Evolutionary conservation across 164 flowering plant genomes (phyloP), one percentile per base, ranked within the genome.

Genomic region (Vitis rupestris): DNA sequence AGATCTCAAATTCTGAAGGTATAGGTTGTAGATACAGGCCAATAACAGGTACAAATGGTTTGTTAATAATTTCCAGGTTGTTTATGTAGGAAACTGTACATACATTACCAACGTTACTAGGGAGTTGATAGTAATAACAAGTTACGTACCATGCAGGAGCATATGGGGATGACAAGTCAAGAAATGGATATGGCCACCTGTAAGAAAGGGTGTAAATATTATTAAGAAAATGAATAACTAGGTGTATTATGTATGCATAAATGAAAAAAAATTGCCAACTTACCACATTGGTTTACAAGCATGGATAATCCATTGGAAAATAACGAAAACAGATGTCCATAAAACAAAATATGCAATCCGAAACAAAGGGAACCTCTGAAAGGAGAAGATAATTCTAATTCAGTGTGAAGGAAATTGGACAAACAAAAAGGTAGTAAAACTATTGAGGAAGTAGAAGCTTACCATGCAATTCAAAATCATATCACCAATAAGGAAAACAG

Each of bases 181-280:
- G 83, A 73, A 87, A 85, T 65, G 87, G 84, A 71, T 87, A 87
- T 16, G 90, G 90, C 90, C 90, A 86, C 88, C 90, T 86, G 80
- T 16, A 17, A 61, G 14, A 60, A 68, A 70, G 30, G 10, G 13
- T 50, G 8, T 11, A 54, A 57, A 48, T n/a, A 44, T 12, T 29
- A 23, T 3, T 3, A 51, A 6, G 9, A 49, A 8, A 12, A 30
- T 2, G 8, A 48, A 9, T 6, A 17, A 11, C 44, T 17, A 10
- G 19, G 59, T 47, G 29, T 11, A 31, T n/a, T 9, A 13, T 9
- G 15, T 17, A 16, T 4, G 50, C 23, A 27, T 1, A 9, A 30
- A 14, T 47, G 30, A 48, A 11, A 59, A 8, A 30, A 27, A 30
- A 29, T 51, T 29, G 3, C 13, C 31, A 48, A 23, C 50, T 67